These are phyloP conservation scores for Actinidia arguta DNA, from an alignment of 179 eudicot genomes.

Conservation along the genomic window DNA sequence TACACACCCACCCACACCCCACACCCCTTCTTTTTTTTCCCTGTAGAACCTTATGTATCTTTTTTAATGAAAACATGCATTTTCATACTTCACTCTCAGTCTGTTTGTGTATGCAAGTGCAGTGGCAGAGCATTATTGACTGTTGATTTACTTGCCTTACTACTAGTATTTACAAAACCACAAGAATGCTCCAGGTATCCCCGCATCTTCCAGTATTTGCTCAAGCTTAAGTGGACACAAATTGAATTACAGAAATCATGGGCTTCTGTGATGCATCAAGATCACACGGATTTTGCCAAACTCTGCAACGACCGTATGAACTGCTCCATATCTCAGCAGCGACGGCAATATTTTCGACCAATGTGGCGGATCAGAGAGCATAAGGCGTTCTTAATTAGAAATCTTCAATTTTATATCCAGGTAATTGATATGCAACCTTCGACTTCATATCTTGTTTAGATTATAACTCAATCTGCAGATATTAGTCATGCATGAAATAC, in stretches of 20 bases:
- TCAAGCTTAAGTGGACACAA: slow-evolving; percentile 94
- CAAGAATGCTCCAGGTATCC: slow-evolving; percentile 62
- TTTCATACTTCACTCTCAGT: not conserved
- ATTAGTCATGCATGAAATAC: not conserved
- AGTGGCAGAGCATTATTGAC: not conserved
- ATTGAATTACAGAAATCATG: slow-evolving; percentile 99
- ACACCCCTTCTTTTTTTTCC: not conserved
- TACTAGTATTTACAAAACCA: not conserved
- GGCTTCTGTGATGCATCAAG: slow-evolving; percentile 99
- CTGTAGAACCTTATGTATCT: not conserved
- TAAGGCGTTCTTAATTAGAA: slow-evolving; percentile 97
- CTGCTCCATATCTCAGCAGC: slow-evolving; percentile 66
- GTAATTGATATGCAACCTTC: slow-evolving; percentile 34
- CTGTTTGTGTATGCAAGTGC: not conserved
- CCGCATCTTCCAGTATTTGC: slow-evolving; percentile 88
- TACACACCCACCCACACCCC: too few species aligned
- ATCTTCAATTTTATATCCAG: slow-evolving; percentile 98
- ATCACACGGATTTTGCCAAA: slow-evolving; percentile 81
- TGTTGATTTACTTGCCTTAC: not conserved
- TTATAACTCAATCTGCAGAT: not conserved
- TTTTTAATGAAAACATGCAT: not conserved
- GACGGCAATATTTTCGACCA: slow-evolving; percentile 80
- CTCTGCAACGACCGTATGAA: slow-evolving; percentile 57
- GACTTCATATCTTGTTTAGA: not conserved
- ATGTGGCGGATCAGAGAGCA: slow-evolving; percentile 99